These are phyloP conservation scores for Phytophthora palmivora DNA, from an alignment of 352 stramenopile species.

Conservation along the genomic window DNA sequence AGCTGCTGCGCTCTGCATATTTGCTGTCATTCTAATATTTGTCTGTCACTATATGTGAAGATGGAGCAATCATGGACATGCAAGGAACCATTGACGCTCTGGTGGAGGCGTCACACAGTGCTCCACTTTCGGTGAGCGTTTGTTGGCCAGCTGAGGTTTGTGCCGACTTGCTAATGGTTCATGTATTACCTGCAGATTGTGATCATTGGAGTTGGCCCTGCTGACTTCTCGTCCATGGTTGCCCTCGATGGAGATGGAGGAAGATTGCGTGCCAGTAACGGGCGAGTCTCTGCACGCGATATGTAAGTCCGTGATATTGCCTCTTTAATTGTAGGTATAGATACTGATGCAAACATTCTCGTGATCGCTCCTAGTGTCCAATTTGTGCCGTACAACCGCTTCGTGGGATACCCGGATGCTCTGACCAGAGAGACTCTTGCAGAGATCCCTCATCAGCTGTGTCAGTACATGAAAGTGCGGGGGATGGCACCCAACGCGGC, in stretches of 20 bases:
- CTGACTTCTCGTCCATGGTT: slow-evolving; percentile 77
- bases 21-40: no score
- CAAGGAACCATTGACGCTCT: slow-evolving; percentile 63
- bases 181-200: slow-evolving; percentile 60
- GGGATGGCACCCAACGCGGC: slow-evolving; percentile 59
- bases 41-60: slow-evolving; percentile 17
- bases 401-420: slow-evolving; percentile 47
- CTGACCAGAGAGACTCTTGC: slow-evolving; percentile 66
- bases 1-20: background rate
- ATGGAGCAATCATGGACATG: slow-evolving; percentile 92
- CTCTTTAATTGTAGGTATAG: background rate
- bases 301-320: slow-evolving; percentile 48
- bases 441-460: slow-evolving; percentile 79
- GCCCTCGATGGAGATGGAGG: slow-evolving; percentile 66
- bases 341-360: slow-evolving; percentile 8
- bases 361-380: slow-evolving; percentile 62
- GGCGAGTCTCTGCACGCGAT: slow-evolving; percentile 52
- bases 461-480: slow-evolving; percentile 79
- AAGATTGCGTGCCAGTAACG: slow-evolving; percentile 51
- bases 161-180: slow-evolving; percentile 9
- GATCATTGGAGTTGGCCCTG: slow-evolving; percentile 77
- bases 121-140: slow-evolving; percentile 51
- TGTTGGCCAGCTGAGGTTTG: background rate
- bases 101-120: slow-evolving; percentile 59
- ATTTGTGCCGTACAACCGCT: slow-evolving; percentile 70